Evolutionary conservation across 257 asterid species (phyloP).

Genomic region (Eustoma russellianum): DNA sequence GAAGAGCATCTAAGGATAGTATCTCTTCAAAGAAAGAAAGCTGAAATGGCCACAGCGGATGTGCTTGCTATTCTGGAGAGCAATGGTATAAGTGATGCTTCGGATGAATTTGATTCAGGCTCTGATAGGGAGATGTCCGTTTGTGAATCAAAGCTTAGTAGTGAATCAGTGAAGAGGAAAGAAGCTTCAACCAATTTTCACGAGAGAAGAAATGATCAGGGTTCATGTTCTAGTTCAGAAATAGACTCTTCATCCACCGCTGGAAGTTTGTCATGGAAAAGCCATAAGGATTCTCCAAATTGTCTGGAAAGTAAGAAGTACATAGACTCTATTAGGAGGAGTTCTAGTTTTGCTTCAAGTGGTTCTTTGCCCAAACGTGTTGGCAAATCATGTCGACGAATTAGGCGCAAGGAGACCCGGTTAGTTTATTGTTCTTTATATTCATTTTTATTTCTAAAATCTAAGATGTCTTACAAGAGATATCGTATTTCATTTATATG

Average conservation of each 20-base stretch:
- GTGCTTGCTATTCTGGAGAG: slow-evolving; percentile 73
- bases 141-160: slow-evolving; percentile 24
- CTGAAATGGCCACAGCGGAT: slow-evolving; percentile 82
- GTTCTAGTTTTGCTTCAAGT: slow-evolving; percentile 42
- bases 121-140: slow-evolving; percentile 54
- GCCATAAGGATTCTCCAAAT: slow-evolving; percentile 46
- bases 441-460: not conserved
- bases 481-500: too few relatives aligned
- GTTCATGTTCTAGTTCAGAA: slow-evolving; percentile 65
- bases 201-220: slow-evolving; percentile 35
- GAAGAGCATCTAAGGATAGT: slow-evolving; percentile 74
- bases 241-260: slow-evolving; percentile 60
- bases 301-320: slow-evolving; percentile 46
- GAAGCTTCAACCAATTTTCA: slow-evolving; percentile 30
- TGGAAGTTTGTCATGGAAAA: slow-evolving; percentile 83
- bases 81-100: slow-evolving; percentile 55
- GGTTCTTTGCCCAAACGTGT: slow-evolving; percentile 45
- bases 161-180: slow-evolving; percentile 19
- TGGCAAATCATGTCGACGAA: slow-evolving; percentile 85
- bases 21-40: slow-evolving; percentile 68
- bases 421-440: slow-evolving; percentile 19
- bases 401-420: slow-evolving; percentile 69
- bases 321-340: slow-evolving; percentile 44
- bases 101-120: slow-evolving; percentile 57
- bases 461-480: not conserved